Percentiles rank a stretch among this genome's conserved stretches.
phyloP scores from a whole-genome alignment of 495 filamentous ascomycete genomes.

The Glarea lozoyensis region DNA sequence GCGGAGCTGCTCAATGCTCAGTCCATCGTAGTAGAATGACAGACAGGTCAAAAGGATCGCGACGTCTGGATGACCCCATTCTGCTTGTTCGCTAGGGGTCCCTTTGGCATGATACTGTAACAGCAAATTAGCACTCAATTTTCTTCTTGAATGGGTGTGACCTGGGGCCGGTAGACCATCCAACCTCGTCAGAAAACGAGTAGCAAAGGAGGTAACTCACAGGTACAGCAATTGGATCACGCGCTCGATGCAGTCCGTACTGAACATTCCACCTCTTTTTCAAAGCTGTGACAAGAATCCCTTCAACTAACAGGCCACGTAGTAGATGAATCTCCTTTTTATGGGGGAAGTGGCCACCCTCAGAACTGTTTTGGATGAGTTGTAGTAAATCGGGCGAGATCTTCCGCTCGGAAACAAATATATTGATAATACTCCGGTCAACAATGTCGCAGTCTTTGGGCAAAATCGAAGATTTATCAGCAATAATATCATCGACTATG shows the following conservation, averaged over 20 bases:
- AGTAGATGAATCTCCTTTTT: slow-evolving; percentile 30
- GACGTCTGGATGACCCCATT: slow-evolving; percentile 38
- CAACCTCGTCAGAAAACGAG: too few species aligned
- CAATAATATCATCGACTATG: slow-evolving; percentile 24
- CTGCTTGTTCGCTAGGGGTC: slow-evolving; percentile 26
- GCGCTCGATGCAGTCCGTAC: slow-evolving; percentile 30
- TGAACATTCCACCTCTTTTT: slow-evolving; percentile 38
- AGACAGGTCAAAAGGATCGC: slow-evolving; percentile 33
- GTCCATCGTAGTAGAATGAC: slow-evolving; percentile 33
- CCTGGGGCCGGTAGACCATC: too few species aligned
- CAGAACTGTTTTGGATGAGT: slow-evolving; percentile 21
- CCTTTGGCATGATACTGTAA: slow-evolving; percentile 32
- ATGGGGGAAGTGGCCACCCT: too few species aligned
- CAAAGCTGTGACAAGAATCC: slow-evolving; percentile 29
- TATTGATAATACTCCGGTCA: slow-evolving; percentile 19
- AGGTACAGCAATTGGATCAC: slow-evolving; percentile 41
- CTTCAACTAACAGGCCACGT: slow-evolving; percentile 29
- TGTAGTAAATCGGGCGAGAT: slow-evolving; percentile 9
- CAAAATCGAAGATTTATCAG: slow-evolving; percentile 20
- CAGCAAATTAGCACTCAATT: too few species aligned
- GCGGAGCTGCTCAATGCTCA: slow-evolving; percentile 25
- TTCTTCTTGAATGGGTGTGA: too few species aligned
- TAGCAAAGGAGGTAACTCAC: too few species aligned
- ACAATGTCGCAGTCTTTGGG: slow-evolving; percentile 17
- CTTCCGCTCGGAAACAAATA: slow-evolving; percentile 22